A percentile compares a stretch with the other conserved stretches of the same genome.
Conservation (phyloP, 441 rosid species). For the Biscutella laevigata region DNA sequence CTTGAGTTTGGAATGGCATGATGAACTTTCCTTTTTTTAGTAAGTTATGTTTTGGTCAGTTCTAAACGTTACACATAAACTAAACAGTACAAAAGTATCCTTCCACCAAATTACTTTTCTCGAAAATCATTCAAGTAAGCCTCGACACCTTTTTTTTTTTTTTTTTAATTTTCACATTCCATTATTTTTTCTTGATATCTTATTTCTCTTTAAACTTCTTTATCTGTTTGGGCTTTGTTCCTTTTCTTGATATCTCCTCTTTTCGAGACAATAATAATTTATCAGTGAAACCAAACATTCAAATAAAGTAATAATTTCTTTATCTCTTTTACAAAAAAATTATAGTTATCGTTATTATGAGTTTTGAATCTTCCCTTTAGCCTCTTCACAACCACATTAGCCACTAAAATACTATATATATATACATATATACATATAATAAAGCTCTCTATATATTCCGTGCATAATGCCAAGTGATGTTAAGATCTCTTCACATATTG, state of each 20-base stretch:
- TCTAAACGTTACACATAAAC: slow-evolving; percentile 42
- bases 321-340: too few species aligned
- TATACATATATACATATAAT: not conserved
- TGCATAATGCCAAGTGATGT: slow-evolving; percentile 16
- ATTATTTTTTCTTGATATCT: too few species aligned
- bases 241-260: too few species aligned
- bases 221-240: not conserved
- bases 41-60: slow-evolving; percentile 41
- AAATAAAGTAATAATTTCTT: too few species aligned
- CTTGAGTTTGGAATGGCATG: slow-evolving; percentile 61
- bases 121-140: slow-evolving; percentile 14
- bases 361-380: too few species aligned
- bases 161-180: too few species aligned
- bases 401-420: not conserved
- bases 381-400: not conserved
- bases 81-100: slow-evolving; percentile 28
- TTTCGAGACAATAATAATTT: too few species aligned
- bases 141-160: slow-evolving; percentile 10
- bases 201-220: not conserved
- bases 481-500: slow-evolving; percentile 22
- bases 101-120: slow-evolving; percentile 28
- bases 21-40: slow-evolving; percentile 63
- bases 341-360: too few species aligned
- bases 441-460: slow-evolving; percentile 11
- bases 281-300: too few species aligned